Base-by-base conservation (phyloP, 352 stramenopile genomes). In the Pythium utonaiense region DNA sequence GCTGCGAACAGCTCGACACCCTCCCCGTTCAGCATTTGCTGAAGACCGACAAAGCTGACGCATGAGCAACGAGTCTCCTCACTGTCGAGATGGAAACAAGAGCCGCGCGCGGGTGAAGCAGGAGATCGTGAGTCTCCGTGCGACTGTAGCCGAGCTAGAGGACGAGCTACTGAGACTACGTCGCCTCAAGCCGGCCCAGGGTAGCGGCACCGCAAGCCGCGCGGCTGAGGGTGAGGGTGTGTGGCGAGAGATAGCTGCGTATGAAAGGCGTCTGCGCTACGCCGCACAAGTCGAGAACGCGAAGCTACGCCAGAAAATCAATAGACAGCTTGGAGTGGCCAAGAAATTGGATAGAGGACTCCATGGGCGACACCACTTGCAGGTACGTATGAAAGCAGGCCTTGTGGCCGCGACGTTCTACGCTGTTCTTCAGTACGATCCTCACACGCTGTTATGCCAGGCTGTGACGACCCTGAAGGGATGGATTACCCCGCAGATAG, bases 251-350 rank as follows among this genome's bases (percentile, higher is more conserved):
- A 65, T 65, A 12, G 58, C 58, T 10, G 58, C 59, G 31, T 40
- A 51, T 17, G 38, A 65, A 42, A 49, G 58, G n/a, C 49, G n/a
- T 31, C 33, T 34, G 42, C 58, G 58, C 3, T 65, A 65, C 41
- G 50, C 36, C 1, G 58, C 51, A 12, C 36, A 54, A 24, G 19
- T 57, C 27, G 75, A 88, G 51, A 85, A 85, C 48, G 63, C 70
- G 33, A 68, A 69, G n/a, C 67, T 88, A 0, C 80, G 77, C 24
- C 33, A 71, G 10, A 62, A 73, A 10, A 41, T 82, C 30, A 69
- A 88, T 47, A 71, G 48, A 13, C 62, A 66, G 42, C 51, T 69
- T 27, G 41, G 51, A 7, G 9, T 69, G 2, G 40, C 33, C 27
- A 60, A 57, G 45, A 52, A 41, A 17, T 36, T 69, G 12, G 48